Base-by-base conservation (phyloP, 2,329 filamentous ascomycete species). In the Thielaviopsis musarum region DNA sequence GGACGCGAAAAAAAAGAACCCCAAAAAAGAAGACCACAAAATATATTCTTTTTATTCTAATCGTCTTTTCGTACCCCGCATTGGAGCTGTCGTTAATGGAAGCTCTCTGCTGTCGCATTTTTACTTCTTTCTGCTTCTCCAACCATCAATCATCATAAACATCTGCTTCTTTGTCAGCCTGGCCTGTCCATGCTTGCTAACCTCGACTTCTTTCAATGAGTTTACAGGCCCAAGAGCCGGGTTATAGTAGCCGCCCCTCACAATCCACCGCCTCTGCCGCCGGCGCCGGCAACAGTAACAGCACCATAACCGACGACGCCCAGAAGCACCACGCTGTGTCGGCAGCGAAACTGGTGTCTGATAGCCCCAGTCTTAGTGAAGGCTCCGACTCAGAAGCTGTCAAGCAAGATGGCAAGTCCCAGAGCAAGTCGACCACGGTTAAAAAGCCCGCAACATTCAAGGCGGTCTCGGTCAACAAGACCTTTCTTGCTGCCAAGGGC, bases 391-490 rank as follows among this genome's bases (percentile, higher is more conserved):
- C 82, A 49, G 87, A 91, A 68, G 80, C 82, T 65, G 81, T 70
- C 64, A 74, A 70, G 69, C 75, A 61, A 79, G 77, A 79, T 68
- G 79, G 79, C 60, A 81, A 78, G 65, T 75, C 77, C 55, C 81
- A 88, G 68, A 72, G 73, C 62, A 81, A 81, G 61, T 74, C 76
- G 64, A 77, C 84, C 63, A 67, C 83, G 3, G 75, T 83, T 63
- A 90, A 87, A 77, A 91, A 88, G 70, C 83, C 84, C 21, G 74
- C 83, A 19, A 84, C 83, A 13, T 93, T 94, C 77, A 94, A 93
- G 71, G 81, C 88, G 19, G 85, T 93, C 54, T 91, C 87, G 5
- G 86, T 91, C 65, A 91, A 91, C 65, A 90, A 87, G 71, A 89
- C 82, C 52, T 94, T 91, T 68, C 76, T 93, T 41, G 81, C 80